Evolutionary conservation across 148 eudicot species (phyloP).

Genomic region (Selenicereus undatus): DNA sequence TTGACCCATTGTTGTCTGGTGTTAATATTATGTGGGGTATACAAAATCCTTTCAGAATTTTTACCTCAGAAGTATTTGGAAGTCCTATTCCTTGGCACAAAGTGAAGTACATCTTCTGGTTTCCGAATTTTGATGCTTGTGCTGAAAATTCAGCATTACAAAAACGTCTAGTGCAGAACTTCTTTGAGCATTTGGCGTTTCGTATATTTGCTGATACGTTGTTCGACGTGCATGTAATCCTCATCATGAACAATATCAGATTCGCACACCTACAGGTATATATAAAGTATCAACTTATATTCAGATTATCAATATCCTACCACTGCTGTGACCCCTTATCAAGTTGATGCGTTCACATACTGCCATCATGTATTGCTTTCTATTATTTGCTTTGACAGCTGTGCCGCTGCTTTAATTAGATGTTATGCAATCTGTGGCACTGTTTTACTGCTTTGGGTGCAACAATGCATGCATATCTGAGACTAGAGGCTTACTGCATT

Average conservation of each 20-base stretch:
- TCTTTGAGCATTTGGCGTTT: constrained; percentile 56
- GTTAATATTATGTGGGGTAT: constrained; percentile 47
- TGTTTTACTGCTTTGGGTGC: too few species aligned
- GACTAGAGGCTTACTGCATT: neutral
- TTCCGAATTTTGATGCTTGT: constrained; percentile 41
- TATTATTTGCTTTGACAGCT: too few species aligned
- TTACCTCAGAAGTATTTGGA: constrained; percentile 33
- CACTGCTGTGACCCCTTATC: neutral
- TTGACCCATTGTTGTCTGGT: constrained; percentile 39
- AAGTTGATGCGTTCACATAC: neutral
- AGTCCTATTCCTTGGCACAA: constrained; percentile 58
- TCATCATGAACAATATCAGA: constrained; percentile 73
- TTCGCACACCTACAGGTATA: constrained; percentile 85
- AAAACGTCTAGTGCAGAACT: constrained; percentile 41
- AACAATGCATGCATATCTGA: neutral
- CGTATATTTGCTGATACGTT: constrained; percentile 54
- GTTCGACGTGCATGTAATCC: constrained; percentile 46
- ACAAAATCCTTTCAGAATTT: constrained; percentile 43
- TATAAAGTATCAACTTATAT: neutral
- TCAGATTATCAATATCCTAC: too few species aligned
- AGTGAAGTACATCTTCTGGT: constrained; percentile 70
- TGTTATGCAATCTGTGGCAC: too few species aligned
- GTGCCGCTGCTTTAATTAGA: neutral
- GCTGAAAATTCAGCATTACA: constrained; percentile 45
- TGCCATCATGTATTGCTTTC: neutral